Evolutionary conservation across 768 basidiomycete genomes (phyloP).

Genomic region (Leccinum ochraceum): DNA sequence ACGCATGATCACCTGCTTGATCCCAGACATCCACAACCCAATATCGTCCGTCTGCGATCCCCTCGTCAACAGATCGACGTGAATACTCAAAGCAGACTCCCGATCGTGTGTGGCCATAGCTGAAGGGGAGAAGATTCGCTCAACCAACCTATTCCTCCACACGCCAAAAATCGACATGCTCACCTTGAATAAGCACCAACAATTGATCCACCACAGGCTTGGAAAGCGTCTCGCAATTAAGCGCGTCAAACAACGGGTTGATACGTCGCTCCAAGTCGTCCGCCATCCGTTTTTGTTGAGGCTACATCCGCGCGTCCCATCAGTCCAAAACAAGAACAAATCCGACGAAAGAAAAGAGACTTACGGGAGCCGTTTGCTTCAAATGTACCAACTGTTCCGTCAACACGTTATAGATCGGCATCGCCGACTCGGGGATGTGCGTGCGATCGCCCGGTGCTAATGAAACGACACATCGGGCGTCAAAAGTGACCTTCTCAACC

Average conservation of each 20-base stretch:
- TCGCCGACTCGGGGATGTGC: conserved; percentile 78
- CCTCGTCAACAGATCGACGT: conserved; percentile 81
- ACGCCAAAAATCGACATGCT: conserved; percentile 17
- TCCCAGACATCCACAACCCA: conserved; percentile 82
- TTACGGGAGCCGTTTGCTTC: conserved; percentile 75
- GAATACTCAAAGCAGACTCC: conserved; percentile 74
- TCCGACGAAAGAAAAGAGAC: conserved; percentile 28
- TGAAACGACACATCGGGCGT: background rate
- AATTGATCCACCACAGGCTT: conserved; percentile 70
- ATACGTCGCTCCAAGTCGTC: conserved; percentile 88
- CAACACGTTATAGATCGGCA: conserved; percentile 68
- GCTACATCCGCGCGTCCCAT: conserved; percentile 41
- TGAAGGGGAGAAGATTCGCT: conserved; percentile 29
- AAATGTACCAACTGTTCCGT: conserved; percentile 60
- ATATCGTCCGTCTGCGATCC: conserved; percentile 84
- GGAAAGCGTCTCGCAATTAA: conserved; percentile 87
- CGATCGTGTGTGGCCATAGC: conserved; percentile 84
- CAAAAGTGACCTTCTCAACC: background rate
- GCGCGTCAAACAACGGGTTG: conserved; percentile 84
- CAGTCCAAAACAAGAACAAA: background rate
- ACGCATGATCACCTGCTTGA: conserved; percentile 84
- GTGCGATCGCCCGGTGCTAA: conserved; percentile 86
- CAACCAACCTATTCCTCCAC: background rate
- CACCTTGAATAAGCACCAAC: conserved; percentile 71
- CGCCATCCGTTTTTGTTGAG: conserved; percentile 79